These are phyloP conservation scores for Eucommia ulmoides DNA, from an alignment of 257 asterid species.

Conservation along the genomic window DNA sequence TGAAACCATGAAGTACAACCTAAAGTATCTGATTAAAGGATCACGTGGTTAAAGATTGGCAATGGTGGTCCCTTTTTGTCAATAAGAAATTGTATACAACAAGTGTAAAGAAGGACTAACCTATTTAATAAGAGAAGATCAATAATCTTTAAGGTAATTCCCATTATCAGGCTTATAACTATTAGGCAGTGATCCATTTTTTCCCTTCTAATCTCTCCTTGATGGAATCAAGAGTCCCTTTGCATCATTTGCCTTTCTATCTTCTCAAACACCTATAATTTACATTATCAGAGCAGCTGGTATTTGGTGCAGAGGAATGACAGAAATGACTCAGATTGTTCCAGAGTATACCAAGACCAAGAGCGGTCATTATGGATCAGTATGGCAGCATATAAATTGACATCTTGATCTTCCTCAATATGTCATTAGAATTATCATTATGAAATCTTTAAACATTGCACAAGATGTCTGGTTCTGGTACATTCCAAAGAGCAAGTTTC, in stretches of 20 bases:
- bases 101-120: no score
- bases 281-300: not conserved
- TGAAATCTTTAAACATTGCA: not conserved
- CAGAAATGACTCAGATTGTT: not conserved
- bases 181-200: not conserved
- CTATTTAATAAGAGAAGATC: not conserved
- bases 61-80: no score
- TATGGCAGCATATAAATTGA: not conserved
- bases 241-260: not conserved
- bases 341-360: not conserved
- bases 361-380: not conserved
- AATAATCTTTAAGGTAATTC: not conserved
- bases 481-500: not conserved
- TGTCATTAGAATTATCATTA: not conserved
- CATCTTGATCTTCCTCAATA: not conserved
- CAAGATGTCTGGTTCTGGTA: not conserved
- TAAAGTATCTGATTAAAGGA: not conserved
- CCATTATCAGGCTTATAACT: not conserved
- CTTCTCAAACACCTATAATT: not conserved
- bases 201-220: not conserved
- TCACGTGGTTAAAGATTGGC: not conserved
- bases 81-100: no score
- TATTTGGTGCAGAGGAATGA: not conserved
- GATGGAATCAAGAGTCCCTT: not conserved
- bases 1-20: not conserved